Conservation (phyloP, 345 rosid genomes). For the Toxicodendron radicans region DNA sequence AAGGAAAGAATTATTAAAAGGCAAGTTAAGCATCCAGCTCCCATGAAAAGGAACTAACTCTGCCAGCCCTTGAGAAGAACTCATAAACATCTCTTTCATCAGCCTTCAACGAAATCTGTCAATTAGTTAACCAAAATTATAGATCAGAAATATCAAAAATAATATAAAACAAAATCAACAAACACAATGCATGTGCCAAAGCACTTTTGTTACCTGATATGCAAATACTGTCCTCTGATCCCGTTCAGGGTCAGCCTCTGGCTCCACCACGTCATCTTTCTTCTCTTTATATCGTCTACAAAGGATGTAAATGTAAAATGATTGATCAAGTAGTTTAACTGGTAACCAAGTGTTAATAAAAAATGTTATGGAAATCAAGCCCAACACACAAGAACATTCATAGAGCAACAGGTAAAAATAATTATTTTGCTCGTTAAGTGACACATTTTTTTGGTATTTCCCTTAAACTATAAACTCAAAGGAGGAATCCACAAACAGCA, state of each 20-base stretch:
- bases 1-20: neutral
- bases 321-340: conserved; percentile 5
- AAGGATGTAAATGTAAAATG: conserved; percentile 24
- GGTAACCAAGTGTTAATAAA: neutral
- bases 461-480: conserved; percentile 8
- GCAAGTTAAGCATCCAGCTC: conserved; percentile 4
- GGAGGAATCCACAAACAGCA: conserved; percentile 36
- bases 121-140: conserved; percentile 9
- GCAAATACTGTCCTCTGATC: conserved; percentile 99
- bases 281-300: conserved; percentile 79
- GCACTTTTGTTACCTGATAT: conserved; percentile 64
- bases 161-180: neutral
- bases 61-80: conserved; percentile 96
- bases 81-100: conserved; percentile 91
- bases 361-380: conserved; percentile 12
- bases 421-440: conserved; percentile 11
- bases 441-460: conserved; percentile 21
- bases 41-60: conserved; percentile 50
- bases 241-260: conserved; percentile 97
- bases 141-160: conserved; percentile 4
- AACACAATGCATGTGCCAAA: neutral
- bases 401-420: conserved; percentile 9
- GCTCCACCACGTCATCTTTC: conserved; percentile 74
- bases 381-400: conserved; percentile 4
- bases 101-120: conserved; percentile 89